These are phyloP conservation scores for Wallacemonas sp. DNA, from an alignment of 208 protist species.

Conservation along the genomic window DNA sequence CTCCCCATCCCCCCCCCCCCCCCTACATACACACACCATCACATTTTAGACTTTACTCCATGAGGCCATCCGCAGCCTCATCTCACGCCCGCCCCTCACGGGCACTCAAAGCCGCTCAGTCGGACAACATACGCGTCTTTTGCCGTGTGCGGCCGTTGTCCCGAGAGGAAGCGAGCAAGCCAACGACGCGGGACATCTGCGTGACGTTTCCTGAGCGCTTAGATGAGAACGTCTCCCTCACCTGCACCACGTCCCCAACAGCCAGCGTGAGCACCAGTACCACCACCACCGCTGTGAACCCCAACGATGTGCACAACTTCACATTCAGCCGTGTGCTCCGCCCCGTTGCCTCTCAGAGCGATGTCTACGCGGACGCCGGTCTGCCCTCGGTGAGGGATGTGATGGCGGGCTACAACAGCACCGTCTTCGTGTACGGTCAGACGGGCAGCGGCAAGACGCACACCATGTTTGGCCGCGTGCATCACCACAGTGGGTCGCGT, in stretches of 20 bases:
- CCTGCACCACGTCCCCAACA: constrained; percentile 16
- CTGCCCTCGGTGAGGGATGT: constrained; percentile 87
- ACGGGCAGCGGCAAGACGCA: constrained; percentile 92
- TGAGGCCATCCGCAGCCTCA: not conserved
- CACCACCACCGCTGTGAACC: not conserved
- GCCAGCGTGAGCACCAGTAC: not conserved
- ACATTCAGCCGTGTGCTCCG: constrained; percentile 69
- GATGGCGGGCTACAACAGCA: constrained; percentile 87
- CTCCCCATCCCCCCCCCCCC: too few relatives aligned
- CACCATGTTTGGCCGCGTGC: constrained; percentile 78
- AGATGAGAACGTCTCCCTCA: constrained; percentile 8
- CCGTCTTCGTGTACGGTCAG: constrained; percentile 91
- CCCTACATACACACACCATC: too few relatives aligned
- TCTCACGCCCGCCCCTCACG: not conserved
- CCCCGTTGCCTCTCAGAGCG: constrained; percentile 49
- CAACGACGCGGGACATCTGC: constrained; percentile 7
- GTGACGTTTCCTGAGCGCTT: constrained; percentile 22
- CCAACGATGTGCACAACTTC: constrained; percentile 31
- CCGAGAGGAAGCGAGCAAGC: constrained; percentile 20
- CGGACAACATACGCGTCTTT: constrained; percentile 48
- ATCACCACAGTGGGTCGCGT: not conserved
- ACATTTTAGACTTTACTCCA: too few relatives aligned
- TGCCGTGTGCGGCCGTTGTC: constrained; percentile 51
- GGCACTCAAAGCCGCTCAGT: constrained; percentile 6
- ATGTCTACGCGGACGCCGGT: constrained; percentile 87